Evolutionary conservation across 306 rosid genomes (phyloP), one percentile per base, ranked within the genome.

Genomic region (Dryas alaskensis): DNA sequence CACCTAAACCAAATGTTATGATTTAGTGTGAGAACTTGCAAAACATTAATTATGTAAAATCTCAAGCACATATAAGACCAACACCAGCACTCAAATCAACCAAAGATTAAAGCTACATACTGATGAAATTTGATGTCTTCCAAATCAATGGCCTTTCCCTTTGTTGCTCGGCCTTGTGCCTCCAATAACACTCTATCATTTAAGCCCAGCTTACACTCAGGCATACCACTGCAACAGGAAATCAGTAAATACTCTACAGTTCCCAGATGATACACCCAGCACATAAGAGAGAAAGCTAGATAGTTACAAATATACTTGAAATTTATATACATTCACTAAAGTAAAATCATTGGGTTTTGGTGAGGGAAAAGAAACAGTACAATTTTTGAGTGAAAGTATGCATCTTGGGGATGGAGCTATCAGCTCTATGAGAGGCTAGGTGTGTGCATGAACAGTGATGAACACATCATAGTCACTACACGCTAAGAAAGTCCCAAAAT

Each of bases 111-210:
- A 78, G 90, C 69, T 65, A 82, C 93, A 68, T 88, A 94, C 99
- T 94, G 99, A 85, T 94, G 99, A 88, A 94, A 94, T 85, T 94
- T 94, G 85, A 94, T 94, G 81, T 94, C 99, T 85, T 94, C 99
- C 87, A 94, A 85, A 86, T 94, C 99, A 82, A 94, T 94, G 27
- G 97, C 95, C 83, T 94, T 92, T 74, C 97, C 99, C 79, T 94
- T 94, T 67, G 99, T 83, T 19, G 96, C 70, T 80, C 99, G 89
- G 72, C 99, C 98, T 87, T 92, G 98, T 61, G 98, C 98, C 83
- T 93, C 98, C 84, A 93, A 79, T 65, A 93, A 73, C 63, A 93
- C 89, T 86, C 98, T 84, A 78, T 93, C 98, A 65, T 93, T 93
- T 14, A 93, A 88, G 77, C 98, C 98, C 79, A 93, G 97, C 87